Conservation (phyloP, 208 protist genomes). For the Cochliopodium minus region DNA sequence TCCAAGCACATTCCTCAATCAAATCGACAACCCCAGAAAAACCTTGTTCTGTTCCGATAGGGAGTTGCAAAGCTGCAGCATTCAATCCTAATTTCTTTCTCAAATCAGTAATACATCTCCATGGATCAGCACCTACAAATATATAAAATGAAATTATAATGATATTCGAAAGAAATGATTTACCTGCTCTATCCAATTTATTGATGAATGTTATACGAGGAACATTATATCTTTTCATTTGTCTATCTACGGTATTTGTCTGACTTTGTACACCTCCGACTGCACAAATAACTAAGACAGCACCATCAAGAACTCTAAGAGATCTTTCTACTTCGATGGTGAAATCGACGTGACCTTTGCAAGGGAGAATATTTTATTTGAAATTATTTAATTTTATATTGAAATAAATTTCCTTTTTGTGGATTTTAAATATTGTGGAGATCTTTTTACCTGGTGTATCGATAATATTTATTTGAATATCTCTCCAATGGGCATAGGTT, state of each 20-base stretch:
- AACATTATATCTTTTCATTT: conserved; percentile 94
- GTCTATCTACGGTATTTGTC: conserved; percentile 92
- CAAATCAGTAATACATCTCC: conserved; percentile 44
- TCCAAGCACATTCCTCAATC: conserved; percentile 57
- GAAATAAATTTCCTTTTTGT: too few species aligned
- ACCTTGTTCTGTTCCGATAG: conserved; percentile 78
- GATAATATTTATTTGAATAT: conserved; percentile 91
- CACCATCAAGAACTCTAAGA: conserved; percentile 93
- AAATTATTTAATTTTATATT: too few species aligned
- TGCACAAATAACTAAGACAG: conserved; percentile 83
- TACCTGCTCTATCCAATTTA: conserved; percentile 88
- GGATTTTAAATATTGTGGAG: too few species aligned
- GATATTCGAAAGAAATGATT: too few species aligned
- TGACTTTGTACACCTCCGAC: conserved; percentile 89
- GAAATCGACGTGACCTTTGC: conserved; percentile 98
- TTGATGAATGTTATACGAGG: conserved; percentile 94
- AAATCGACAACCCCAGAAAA: conserved; percentile 88
- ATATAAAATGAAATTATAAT: too few species aligned
- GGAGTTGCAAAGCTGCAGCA: conserved; percentile 81
- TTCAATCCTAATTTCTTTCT: conserved; percentile 78
- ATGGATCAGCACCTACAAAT: conserved; percentile 61
- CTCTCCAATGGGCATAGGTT: conserved; percentile 83
- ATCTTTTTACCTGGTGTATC: conserved; percentile 87
- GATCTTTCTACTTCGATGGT: conserved; percentile 94
- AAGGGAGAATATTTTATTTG: too few species aligned